Evolutionary conservation across 2,329 filamentous ascomycete genomes (phyloP).

Genomic region (Calonectria naviculata): DNA sequence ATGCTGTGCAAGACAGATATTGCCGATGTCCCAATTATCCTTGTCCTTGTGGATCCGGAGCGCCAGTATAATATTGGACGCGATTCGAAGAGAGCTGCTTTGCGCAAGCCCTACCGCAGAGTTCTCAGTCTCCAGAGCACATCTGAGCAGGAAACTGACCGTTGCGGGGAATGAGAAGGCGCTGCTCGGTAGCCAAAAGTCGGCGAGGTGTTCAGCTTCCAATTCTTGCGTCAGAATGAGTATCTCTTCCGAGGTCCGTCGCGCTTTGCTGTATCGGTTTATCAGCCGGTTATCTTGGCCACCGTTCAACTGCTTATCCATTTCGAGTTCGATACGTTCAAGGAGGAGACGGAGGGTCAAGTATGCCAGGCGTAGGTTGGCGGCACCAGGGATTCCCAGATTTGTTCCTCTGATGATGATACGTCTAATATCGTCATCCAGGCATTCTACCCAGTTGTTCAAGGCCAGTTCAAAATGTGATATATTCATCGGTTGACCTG

Average conservation of each 20-base stretch:
- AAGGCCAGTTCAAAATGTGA: slow-evolving; percentile 51
- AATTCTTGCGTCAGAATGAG: slow-evolving; percentile 59
- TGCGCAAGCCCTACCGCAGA: slow-evolving; percentile 46
- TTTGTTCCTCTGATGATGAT: slow-evolving; percentile 56
- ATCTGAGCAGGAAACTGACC: slow-evolving; percentile 61
- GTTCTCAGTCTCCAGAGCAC: slow-evolving; percentile 56
- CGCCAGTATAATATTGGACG: slow-evolving; percentile 53
- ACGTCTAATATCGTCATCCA: slow-evolving; percentile 50
- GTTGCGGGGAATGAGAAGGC: slow-evolving; percentile 61
- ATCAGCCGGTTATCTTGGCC: slow-evolving; percentile 35
- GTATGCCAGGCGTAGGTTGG: slow-evolving; percentile 64
- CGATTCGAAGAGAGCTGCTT: slow-evolving; percentile 53
- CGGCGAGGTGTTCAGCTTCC: slow-evolving; percentile 53
- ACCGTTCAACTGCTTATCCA: slow-evolving; percentile 44
- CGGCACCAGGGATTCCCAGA: slow-evolving; percentile 54
- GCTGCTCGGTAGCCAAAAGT: slow-evolving; percentile 61
- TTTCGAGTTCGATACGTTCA: slow-evolving; percentile 58
- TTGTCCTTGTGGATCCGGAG: slow-evolving; percentile 52
- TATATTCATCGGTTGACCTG: slow-evolving; percentile 37
- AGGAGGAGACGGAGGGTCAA: slow-evolving; percentile 59
- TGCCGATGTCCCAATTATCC: slow-evolving; percentile 60
- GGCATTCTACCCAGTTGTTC: slow-evolving; percentile 56
- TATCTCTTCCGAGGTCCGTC: slow-evolving; percentile 60
- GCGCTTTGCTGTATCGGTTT: slow-evolving; percentile 52
- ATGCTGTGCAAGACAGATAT: slow-evolving; percentile 61